Conservation (phyloP, 148 eudicot genomes). For the Oxyria digyna region DNA sequence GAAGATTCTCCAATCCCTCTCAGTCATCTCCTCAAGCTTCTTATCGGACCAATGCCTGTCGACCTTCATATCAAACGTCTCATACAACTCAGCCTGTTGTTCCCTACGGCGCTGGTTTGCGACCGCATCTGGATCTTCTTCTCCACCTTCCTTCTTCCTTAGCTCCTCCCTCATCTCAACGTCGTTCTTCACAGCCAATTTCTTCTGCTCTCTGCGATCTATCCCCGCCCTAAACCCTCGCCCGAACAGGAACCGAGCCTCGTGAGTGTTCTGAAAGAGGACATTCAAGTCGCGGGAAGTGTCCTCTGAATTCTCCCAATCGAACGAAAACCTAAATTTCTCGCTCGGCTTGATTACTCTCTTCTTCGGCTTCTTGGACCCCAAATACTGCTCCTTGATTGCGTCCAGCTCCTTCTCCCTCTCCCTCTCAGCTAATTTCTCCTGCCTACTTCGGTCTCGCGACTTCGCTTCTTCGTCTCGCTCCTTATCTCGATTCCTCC, state of each 20-base stretch:
- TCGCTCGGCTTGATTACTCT: conserved; percentile 71
- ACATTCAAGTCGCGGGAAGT: conserved; percentile 69
- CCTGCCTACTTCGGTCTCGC: conserved; percentile 49
- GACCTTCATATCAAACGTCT: conserved; percentile 47
- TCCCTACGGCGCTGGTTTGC: conserved; percentile 46
- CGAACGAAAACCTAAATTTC: conserved; percentile 67
- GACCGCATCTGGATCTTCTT: conserved; percentile 27
- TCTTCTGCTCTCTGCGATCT: conserved; percentile 38
- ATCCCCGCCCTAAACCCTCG: conserved; percentile 39
- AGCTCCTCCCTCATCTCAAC: conserved; percentile 31
- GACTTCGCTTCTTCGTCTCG: conserved; percentile 60
- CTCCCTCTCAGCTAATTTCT: conserved; percentile 62
- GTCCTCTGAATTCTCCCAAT: conserved; percentile 72
- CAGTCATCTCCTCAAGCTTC: conserved; percentile 56
- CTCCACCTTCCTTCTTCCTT: conserved; percentile 25
- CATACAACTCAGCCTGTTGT: conserved; percentile 50
- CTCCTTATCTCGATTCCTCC: conserved; percentile 48
- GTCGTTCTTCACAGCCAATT: conserved; percentile 30
- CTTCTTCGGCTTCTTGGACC: conserved; percentile 70
- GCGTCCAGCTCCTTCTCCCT: conserved; percentile 60
- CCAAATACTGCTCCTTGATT: conserved; percentile 75
- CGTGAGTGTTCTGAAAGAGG: conserved; percentile 57
- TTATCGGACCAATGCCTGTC: conserved; percentile 58
- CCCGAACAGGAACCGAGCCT: conserved; percentile 46
- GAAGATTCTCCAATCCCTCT: conserved; percentile 85